Conservation (phyloP, 2,329 filamentous ascomycete genomes). For the Mycocentrospora acerina region DNA sequence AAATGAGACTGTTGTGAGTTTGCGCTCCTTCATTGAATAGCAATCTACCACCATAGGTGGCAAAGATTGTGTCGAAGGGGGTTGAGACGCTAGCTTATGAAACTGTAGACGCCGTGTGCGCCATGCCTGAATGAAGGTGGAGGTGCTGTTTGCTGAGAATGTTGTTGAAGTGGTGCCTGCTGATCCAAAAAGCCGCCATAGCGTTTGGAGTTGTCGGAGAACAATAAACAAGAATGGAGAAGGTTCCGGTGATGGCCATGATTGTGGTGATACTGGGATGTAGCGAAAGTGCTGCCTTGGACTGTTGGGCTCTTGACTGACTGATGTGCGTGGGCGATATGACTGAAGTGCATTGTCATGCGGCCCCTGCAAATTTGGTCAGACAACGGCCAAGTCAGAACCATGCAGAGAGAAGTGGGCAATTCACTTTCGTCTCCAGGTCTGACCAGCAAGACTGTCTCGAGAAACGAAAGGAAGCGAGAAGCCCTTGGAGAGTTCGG, state of each 20-base stretch:
- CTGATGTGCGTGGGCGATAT: slow-evolving; percentile 14
- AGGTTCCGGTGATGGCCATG: slow-evolving; percentile 30
- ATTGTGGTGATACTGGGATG: slow-evolving; percentile 16
- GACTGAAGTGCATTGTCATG: slow-evolving; percentile 19
- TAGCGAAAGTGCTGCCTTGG: neutral
- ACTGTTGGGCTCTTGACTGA: neutral
- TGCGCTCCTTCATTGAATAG: slow-evolving; percentile 1
- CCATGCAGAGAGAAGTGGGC: slow-evolving; percentile 17
- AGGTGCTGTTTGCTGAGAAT: slow-evolving; percentile 13
- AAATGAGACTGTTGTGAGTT: slow-evolving; percentile 9
- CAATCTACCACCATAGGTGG: no score
- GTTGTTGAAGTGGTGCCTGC: slow-evolving; percentile 19
- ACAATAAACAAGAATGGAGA: slow-evolving; percentile 44
- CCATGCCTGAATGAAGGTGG: slow-evolving; percentile 23
- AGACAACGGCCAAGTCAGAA: slow-evolving; percentile 23
- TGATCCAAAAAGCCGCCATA: slow-evolving; percentile 32
- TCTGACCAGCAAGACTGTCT: slow-evolving; percentile 39
- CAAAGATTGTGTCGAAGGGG: neutral
- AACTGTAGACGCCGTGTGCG: slow-evolving; percentile 28
- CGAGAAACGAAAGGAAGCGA: slow-evolving; percentile 46
- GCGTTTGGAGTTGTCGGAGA: slow-evolving; percentile 32
- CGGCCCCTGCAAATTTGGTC: slow-evolving; percentile 26
- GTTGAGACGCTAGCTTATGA: slow-evolving; percentile 17
- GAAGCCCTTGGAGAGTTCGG: slow-evolving; percentile 67
- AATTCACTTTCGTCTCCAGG: slow-evolving; percentile 44